phyloP scores from a whole-genome alignment of 805 yeast genomes.

The Starmerella sp. region DNA sequence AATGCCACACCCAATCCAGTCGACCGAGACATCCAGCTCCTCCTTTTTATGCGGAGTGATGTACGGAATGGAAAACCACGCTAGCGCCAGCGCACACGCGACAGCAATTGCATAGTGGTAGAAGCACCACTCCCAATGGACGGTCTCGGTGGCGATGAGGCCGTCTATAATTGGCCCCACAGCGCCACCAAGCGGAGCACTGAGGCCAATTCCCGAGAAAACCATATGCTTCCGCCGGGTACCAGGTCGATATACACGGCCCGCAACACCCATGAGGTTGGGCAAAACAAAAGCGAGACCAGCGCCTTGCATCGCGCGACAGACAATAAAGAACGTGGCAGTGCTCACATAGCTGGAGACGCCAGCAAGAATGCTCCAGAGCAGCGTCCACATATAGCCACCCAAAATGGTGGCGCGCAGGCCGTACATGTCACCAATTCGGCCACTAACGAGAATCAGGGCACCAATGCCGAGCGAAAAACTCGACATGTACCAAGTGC shows the following conservation, averaged over 20 bases:
- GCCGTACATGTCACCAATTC: conserved; percentile 64
- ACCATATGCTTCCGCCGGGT: conserved; percentile 39
- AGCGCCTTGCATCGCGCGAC: conserved; percentile 55
- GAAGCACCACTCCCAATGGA: conserved; percentile 31
- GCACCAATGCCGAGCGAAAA: conserved; percentile 65
- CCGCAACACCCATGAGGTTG: conserved; percentile 47
- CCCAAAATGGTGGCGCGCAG: conserved; percentile 40
- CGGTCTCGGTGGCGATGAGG: conserved; percentile 17
- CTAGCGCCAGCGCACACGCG: conserved; percentile 5
- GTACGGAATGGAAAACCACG: conserved; percentile 18
- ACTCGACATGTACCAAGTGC: conserved; percentile 59
- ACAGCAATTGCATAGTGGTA: conserved; percentile 34
- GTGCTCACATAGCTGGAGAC: conserved; percentile 38
- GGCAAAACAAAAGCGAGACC: conserved; percentile 53
- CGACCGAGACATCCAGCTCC: conserved; percentile 31
- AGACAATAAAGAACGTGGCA: conserved; percentile 26
- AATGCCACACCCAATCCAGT: conserved; percentile 42
- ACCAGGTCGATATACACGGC: conserved; percentile 26
- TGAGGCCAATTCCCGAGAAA: conserved; percentile 48
- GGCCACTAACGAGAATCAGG: conserved; percentile 56
- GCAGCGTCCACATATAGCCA: conserved; percentile 45
- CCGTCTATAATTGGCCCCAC: conserved; percentile 40
- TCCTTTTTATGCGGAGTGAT: conserved; percentile 13
- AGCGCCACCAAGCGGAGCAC: conserved; percentile 53
- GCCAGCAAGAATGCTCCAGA: conserved; percentile 55